A percentile compares a stretch with the other conserved stretches of the same genome.
Conservation (phyloP, 345 rosid genomes). For the Geranium brycei region DNA sequence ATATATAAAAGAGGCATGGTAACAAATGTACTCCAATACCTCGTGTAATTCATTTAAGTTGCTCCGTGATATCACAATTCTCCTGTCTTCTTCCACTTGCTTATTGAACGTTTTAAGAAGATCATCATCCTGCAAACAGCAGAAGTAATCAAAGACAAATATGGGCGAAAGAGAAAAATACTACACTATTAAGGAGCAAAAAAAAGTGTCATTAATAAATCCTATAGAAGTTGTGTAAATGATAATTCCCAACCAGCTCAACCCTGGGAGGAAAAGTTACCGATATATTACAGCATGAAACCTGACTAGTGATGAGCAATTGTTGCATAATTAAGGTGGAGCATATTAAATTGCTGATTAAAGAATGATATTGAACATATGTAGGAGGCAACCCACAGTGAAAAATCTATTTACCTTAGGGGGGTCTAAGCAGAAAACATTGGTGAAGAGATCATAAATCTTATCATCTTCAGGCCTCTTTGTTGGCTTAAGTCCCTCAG, state of each 20-base stretch:
- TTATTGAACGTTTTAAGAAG: constrained; percentile 54
- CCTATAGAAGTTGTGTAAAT: background rate
- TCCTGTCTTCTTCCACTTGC: constrained; percentile 90
- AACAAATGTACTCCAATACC: constrained; percentile 28
- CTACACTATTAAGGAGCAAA: background rate
- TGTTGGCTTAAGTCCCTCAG: constrained; percentile 63
- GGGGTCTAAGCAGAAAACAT: constrained; percentile 54
- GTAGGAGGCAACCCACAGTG: background rate
- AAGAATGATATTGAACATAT: too few species aligned
- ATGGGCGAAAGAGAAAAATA: background rate
- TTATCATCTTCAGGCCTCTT: constrained; percentile 51
- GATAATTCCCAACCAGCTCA: background rate
- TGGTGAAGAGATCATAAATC: constrained; percentile 66
- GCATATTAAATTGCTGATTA: too few species aligned
- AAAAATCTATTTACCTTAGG: constrained; percentile 45
- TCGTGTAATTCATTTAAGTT: constrained; percentile 67
- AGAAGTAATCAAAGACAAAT: background rate
- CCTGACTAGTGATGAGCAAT: too few species aligned
- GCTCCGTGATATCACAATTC: constrained; percentile 66
- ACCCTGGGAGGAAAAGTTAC: background rate
- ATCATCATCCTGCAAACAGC: constrained; percentile 62
- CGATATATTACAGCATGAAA: background rate
- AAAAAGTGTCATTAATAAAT: background rate
- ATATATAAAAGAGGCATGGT: background rate
- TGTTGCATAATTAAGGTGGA: too few species aligned